Evolutionary conservation across 768 basidiomycete genomes (phyloP), one percentile per base, ranked within the genome.

Genomic region (Suillus alpinus): DNA sequence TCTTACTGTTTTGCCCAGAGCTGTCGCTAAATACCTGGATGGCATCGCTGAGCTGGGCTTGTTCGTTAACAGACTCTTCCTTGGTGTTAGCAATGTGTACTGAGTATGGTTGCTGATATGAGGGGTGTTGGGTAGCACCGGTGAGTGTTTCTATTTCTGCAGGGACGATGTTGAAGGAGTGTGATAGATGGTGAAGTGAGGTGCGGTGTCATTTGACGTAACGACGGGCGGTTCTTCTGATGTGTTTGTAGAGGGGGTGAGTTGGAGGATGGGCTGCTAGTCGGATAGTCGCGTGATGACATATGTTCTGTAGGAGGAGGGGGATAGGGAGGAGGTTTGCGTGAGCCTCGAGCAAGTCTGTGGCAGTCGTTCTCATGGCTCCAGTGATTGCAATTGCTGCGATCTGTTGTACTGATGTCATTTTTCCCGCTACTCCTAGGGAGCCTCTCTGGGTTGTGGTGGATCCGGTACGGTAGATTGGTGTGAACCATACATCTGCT

Each of bases 401-500:
- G 52, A 59, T 51, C 55, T 50, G 0, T 41, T 53, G 51, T 0
- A 53, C 10, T 0, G 31, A 32, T 0, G 51, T 56, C 14, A 66
- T 60, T 14, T 34, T 46, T 5, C 32, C 32, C 14, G 59, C 39
- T 8, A 60, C 31, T 0, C 65, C 58, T 10, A 29, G 20, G 36
- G 14, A 59, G 51, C 60, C 60, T 59, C 46, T 57, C 55, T 13
- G 63, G 63, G 20, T 18, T 8, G 4, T 53, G 20, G n/a, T 8
- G n/a, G n/a, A 32, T 0, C 23, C 31, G 6, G 12, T 3, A 4
- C 34, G 46, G 39, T 41, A 31, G 0, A 58, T 58, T 12, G 70
- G 72, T 5, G 57, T 63, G 60, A 67, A 71, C 69, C 67, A 73
- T 0, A 70, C 53, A 36, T 72, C 69, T 0, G 65, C 56, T 5